Conservation (phyloP, 345 rosid genomes). For the Punica granatum region DNA sequence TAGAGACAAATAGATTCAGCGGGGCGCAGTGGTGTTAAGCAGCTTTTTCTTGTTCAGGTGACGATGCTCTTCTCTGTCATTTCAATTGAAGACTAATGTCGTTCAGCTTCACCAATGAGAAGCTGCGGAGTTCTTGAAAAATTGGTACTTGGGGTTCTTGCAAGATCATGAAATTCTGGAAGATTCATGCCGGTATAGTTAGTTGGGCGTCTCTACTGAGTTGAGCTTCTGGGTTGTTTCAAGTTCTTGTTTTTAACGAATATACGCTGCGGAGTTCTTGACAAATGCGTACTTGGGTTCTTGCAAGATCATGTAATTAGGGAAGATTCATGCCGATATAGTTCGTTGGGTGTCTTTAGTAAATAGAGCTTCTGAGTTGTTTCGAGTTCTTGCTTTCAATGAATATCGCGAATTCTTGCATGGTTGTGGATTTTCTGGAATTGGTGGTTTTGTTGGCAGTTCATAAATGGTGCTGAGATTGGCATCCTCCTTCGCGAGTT, state of each 20-base stretch:
- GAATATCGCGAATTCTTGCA: background rate
- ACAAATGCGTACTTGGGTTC: background rate
- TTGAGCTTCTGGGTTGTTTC: too few relatives aligned
- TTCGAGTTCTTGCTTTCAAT: background rate
- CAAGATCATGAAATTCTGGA: background rate
- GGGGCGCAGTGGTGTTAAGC: background rate
- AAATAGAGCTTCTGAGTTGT: background rate
- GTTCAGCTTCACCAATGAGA: background rate
- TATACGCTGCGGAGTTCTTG: too few relatives aligned
- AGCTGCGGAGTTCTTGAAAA: background rate
- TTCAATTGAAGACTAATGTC: background rate
- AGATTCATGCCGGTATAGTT: background rate
- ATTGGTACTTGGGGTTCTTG: background rate
- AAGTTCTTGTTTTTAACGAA: too few relatives aligned
- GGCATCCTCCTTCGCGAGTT: conserved; percentile 19
- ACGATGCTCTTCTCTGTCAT: background rate
- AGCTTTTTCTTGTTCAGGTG: background rate
- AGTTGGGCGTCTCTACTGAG: too few relatives aligned
- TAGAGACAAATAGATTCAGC: background rate
- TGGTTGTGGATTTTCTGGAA: background rate
- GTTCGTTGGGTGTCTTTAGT: background rate
- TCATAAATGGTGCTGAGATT: conserved; percentile 11
- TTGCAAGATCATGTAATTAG: too few relatives aligned
- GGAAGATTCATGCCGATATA: background rate
- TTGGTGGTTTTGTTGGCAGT: background rate